These are phyloP conservation scores for Schizophyllum amplum DNA, from an alignment of 1,284 basidiomycete species.

Conservation along the genomic window DNA sequence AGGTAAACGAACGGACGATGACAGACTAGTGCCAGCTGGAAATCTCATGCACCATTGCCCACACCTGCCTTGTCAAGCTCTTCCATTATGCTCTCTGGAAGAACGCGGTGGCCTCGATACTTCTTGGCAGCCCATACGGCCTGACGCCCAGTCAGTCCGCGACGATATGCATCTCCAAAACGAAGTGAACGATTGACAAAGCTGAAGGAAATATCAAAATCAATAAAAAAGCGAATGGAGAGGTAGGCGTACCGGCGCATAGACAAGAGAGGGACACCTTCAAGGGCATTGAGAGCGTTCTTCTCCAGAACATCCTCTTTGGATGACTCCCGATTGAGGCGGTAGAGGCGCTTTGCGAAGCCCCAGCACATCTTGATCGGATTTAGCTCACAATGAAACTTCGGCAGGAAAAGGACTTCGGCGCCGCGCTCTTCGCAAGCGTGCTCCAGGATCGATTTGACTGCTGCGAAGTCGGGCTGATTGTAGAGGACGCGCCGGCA, in stretches of 20 bases:
- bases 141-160: constrained; percentile 2
- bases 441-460: constrained; percentile 13
- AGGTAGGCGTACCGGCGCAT: constrained; percentile 8
- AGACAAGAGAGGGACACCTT: constrained; percentile 6
- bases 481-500: constrained; percentile 13
- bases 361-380: constrained; percentile 15
- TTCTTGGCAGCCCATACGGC: constrained; percentile 8
- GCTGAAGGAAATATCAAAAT: not conserved
- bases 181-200: constrained; percentile 6
- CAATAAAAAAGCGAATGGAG: not conserved
- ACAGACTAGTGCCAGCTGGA: no score
- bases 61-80: no score
- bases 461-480: constrained; percentile 15
- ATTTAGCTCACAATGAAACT: constrained; percentile 17
- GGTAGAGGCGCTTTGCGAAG: constrained; percentile 11
- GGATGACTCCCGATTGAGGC: constrained; percentile 4
- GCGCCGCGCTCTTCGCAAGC: constrained; percentile 5
- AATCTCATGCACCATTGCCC: no score
- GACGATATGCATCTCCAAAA: constrained; percentile 7
- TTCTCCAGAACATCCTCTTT: constrained; percentile 8
- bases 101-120: constrained; percentile 6
- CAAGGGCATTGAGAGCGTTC: constrained; percentile 7
- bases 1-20: no score
- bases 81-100: no score
- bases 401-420: constrained; percentile 12